Base-by-base conservation (phyloP, 768 basidiomycete species). In the Cystofilobasidium ferigula region DNA sequence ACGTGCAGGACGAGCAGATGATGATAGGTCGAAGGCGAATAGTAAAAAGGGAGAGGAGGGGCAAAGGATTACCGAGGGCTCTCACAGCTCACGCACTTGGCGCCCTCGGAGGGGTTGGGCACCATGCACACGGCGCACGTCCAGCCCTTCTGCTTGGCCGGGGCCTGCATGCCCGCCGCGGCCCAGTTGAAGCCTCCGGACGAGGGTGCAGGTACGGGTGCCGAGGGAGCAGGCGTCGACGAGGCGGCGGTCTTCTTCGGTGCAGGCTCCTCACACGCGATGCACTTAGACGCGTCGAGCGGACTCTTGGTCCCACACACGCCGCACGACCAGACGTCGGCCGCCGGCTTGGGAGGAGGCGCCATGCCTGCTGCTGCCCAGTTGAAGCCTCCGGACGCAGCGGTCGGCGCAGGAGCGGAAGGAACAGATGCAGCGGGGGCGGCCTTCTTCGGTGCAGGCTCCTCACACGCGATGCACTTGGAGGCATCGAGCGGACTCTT, bases 391-490 rank as follows among this genome's bases (percentile, higher is more conserved):
- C 42, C 43, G 1, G 58, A 13, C 26, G 53, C n/a, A 28, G 60
- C 10, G 10, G 40, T 20, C 10, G 40, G 40, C 10, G 40, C 20
- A 10, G 40, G 10, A 10, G 40, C 10, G 40, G 40, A 20, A 42
- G 4, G 28, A 28, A 2, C 30, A 2, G 30, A 8, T 18, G 51
- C 51, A 5, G 26, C 16, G 9, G 47, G 47, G 4, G 51, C 30
- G 3, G 51, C 28, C 51, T 54, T 54, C 51, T 54, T 54, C 5
- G 51, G 51, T 28, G 51, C 51, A 14, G 64, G 57, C 35, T 67
- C 65, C 53, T 67, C 65, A 56, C 65, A 67, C n/a, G 65, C 60
- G 34, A 62, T 24, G 59, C 65, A 67, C 56, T 67, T 67, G 12
- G 35, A 20, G 16, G 42, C n/a, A 2, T 7, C 35, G n/a, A 53